Base-by-base conservation (phyloP, 2,329 filamentous ascomycete genomes). In the Calcarisporium arbuscula region DNA sequence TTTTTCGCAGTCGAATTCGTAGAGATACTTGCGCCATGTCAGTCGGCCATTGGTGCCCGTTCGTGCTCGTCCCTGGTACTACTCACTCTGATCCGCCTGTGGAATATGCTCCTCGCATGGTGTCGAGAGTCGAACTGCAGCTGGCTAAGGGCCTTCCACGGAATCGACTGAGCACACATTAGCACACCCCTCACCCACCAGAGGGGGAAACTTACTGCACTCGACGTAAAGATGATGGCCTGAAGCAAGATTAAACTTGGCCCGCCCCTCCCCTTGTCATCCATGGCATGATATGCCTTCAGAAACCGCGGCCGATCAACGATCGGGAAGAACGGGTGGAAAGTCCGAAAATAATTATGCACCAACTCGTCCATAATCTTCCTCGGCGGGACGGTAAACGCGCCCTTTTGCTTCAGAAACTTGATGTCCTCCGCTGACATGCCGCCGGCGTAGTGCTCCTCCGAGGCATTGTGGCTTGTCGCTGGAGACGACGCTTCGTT, bases 261-360 rank as follows among this genome's bases (percentile, higher is more conserved):
- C 4, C 36, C 36, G 6, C 21, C 18, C 3, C 31, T 12, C n/a
- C 11, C 32, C 15, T 20, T 15, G 11, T 30, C 32, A 21, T 45
- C 19, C 8, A 26, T 30, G 20, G 23, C 21, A 19, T 34, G 27
- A 23, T 45, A 47, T 4, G 22, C 19, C 2, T 21, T 29, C 11
- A 47, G 32, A 26, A 47, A 46, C 15, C 19, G 25, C 9, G 32
- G 26, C 22, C 39, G 41, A 19, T 45, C 41, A 15, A 47, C 28
- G 17, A 47, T 36, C 6, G 44, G 44, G 25, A 47, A 47, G 35
- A 45, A 47, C 5, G 43, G 39, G 14, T 47, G 45, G 20, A 47
- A 44, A 8, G 43, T 28, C 19, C 34, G 32, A 16, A 47, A 47
- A 30, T 46, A 47, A 9, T 36, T 30, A 2, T 37, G 34, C 26